Evolutionary conservation across 768 basidiomycete genomes (phyloP).

Genomic region (Hericium alpestre): DNA sequence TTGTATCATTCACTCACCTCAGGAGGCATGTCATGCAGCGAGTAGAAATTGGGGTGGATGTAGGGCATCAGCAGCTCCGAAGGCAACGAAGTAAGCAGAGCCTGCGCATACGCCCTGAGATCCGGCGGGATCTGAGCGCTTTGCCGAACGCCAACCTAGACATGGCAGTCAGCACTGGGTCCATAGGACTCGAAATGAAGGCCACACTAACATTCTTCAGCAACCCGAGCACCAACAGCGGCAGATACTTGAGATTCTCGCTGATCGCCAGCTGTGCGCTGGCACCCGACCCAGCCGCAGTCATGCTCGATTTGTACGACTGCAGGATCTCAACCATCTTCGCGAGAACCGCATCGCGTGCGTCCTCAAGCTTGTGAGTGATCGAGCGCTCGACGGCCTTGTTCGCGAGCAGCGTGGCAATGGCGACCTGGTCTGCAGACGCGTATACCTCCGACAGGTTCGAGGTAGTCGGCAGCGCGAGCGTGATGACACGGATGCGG

Average conservation of each 20-base stretch:
- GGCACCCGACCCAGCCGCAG: slow-evolving; percentile 84
- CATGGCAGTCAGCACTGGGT: not conserved
- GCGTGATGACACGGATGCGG: slow-evolving; percentile 83
- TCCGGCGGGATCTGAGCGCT: slow-evolving; percentile 96
- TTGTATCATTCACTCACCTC: slow-evolving; percentile 40
- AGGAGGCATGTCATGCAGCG: slow-evolving; percentile 90
- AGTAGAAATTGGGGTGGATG: slow-evolving; percentile 91
- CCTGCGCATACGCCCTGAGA: slow-evolving; percentile 90
- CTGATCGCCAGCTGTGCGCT: slow-evolving; percentile 88
- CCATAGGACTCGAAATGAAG: not conserved
- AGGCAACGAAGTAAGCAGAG: slow-evolving; percentile 81
- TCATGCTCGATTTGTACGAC: slow-evolving; percentile 94
- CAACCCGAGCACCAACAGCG: slow-evolving; percentile 79
- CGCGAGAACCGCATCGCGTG: slow-evolving; percentile 74
- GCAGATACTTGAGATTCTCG: slow-evolving; percentile 92
- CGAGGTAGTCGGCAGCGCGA: slow-evolving; percentile 78
- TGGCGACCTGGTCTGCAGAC: slow-evolving; percentile 81
- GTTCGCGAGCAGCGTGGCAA: slow-evolving; percentile 76
- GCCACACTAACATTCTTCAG: slow-evolving; percentile 73
- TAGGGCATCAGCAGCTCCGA: slow-evolving; percentile 88
- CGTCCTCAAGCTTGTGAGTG: slow-evolving; percentile 81
- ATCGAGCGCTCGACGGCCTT: slow-evolving; percentile 87
- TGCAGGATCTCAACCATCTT: slow-evolving; percentile 76
- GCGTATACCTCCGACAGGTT: slow-evolving; percentile 85
- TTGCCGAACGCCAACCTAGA: slow-evolving; percentile 84